phyloP scores from a whole-genome alignment of 345 rosid genomes.

The Cochlearia excelsa region DNA sequence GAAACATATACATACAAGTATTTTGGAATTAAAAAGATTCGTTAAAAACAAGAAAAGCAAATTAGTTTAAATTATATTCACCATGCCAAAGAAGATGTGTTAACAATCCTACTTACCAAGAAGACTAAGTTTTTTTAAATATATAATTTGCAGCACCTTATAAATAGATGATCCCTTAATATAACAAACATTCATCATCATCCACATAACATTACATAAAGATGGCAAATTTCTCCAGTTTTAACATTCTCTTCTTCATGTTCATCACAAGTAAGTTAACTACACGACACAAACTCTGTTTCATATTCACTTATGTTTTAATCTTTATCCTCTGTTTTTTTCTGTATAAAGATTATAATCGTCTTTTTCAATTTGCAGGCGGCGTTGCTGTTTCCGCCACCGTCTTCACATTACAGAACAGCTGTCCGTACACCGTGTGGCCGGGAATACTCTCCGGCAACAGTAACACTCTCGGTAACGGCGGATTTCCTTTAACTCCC shows the following conservation, averaged over 20 bases:
- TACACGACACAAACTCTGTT: background rate
- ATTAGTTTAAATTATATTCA: too few relatives aligned
- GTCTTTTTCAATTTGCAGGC: slow-evolving; percentile 9
- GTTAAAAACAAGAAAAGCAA: too few relatives aligned
- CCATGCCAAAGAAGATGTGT: background rate
- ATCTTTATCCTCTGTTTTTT: background rate
- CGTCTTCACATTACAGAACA: slow-evolving; percentile 63
- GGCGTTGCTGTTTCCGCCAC: slow-evolving; percentile 46
- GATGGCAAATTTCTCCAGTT: slow-evolving; percentile 19
- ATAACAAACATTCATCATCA: slow-evolving; percentile 20
- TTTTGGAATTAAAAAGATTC: too few relatives aligned
- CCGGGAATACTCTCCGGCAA: slow-evolving; percentile 80
- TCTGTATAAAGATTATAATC: background rate
- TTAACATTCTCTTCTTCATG: slow-evolving; percentile 11
- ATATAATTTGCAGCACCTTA: slow-evolving; percentile 6
- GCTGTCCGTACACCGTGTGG: slow-evolving; percentile 73
- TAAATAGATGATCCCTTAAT: slow-evolving; percentile 15
- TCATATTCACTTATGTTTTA: background rate
- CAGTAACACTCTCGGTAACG: slow-evolving; percentile 59
- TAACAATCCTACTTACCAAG: too few relatives aligned
- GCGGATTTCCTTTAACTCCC: slow-evolving; percentile 57
- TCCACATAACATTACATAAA: background rate
- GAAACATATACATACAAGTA: too few relatives aligned
- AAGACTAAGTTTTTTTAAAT: too few relatives aligned
- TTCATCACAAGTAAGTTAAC: slow-evolving; percentile 27